A percentile compares a stretch with the other conserved stretches of the same genome.
These are phyloP conservation scores for Schizothecium vesticola DNA, from an alignment of 495 filamentous ascomycete genomes.

Conservation along the genomic window DNA sequence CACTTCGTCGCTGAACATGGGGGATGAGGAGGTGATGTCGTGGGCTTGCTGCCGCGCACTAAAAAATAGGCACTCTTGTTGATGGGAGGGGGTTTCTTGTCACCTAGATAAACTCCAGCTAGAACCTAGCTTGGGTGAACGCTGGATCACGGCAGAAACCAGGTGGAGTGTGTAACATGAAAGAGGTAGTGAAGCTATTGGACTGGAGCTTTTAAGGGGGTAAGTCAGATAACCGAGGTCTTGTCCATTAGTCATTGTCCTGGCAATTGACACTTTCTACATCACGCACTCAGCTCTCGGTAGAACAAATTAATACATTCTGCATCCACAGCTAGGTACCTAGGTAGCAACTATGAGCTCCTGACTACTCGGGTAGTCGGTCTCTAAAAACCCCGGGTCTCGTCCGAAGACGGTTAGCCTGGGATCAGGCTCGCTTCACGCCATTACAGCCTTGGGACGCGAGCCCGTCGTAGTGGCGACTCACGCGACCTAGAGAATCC, in stretches of 20 bases:
- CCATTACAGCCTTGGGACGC: too few relatives aligned
- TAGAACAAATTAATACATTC: neutral
- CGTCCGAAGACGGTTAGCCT: too few relatives aligned
- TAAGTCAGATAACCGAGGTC: too few relatives aligned
- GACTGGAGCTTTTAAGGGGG: too few relatives aligned
- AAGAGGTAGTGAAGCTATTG: too few relatives aligned
- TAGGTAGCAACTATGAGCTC: neutral
- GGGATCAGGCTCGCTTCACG: too few relatives aligned
- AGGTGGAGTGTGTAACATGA: too few relatives aligned
- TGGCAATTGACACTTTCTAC: neutral
- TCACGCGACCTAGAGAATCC: too few relatives aligned
- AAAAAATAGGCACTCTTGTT: neutral
- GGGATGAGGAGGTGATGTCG: neutral
- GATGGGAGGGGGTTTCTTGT: too few relatives aligned
- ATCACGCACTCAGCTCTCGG: neutral
- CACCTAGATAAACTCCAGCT: too few relatives aligned
- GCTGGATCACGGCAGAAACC: neutral
- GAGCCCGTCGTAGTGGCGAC: too few relatives aligned
- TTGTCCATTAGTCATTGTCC: neutral
- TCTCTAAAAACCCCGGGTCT: too few relatives aligned
- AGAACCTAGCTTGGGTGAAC: neutral
- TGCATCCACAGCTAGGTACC: neutral
- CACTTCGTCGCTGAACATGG: neutral
- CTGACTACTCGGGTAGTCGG: neutral
- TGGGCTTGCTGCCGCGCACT: neutral